Base-by-base conservation (phyloP, 495 filamentous ascomycete genomes). In the Penicillium bovifimosum region DNA sequence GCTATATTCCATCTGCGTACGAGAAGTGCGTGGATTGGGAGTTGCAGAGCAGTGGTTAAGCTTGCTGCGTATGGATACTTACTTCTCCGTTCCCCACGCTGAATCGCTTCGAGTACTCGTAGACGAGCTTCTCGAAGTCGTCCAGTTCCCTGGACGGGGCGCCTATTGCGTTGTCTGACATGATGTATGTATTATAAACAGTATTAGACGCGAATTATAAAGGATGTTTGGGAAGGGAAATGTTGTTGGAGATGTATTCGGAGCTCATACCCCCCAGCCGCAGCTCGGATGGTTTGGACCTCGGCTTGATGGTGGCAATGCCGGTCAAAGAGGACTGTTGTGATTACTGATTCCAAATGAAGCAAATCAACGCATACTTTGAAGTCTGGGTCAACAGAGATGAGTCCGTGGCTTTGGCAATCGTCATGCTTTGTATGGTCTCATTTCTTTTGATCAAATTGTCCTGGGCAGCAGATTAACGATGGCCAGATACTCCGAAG, bases 111-210 rank as follows among this genome's bases (percentile, higher is more conserved):
- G 58, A 56, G 54, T 65, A 66, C 29, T 62, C 55, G 55, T 59
- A 69, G 52, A 68, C 63, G 36, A 60, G 54, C 50, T 71, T 41
- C 40, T 71, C 68, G 55, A 71, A 71, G 43, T 69, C 63, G 47
- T 61, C 56, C 52, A 71, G 45, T 44, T 63, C 48, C 35, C 66
- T 60, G 13, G 56, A 40, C n/a, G 66, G 68, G 1, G 46, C 45
- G 18, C 41, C 20, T 35, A 69, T 54, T 20, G 53, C 52, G 46
- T 52, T 18, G 14, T 58, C 52, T 7, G 57, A 50, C 63, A 63
- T 66, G 28, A 10, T 62, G 16, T 38, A n/a, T 49, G n/a, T n/a
- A n/a, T n/a, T n/a, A n/a, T 31, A 50, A 38, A 32, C 24, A 6
- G 13, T 42, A 29, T 4, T 32, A 35, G 14, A 36, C 38, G 14